phyloP scores from a whole-genome alignment of 495 filamentous ascomycete genomes.

The Wilcoxina mikolae region DNA sequence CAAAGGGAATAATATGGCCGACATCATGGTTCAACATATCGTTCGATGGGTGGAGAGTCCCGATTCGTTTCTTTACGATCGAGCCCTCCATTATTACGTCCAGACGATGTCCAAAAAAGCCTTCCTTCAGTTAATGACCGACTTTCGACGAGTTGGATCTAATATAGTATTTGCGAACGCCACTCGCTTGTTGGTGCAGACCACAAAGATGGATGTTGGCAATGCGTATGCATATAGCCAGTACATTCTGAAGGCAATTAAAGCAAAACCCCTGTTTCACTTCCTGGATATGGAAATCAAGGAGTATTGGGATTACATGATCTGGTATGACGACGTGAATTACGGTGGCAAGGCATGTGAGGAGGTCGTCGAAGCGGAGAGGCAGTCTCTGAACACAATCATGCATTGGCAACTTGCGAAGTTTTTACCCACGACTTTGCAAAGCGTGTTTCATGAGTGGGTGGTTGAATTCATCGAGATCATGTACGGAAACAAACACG shows the following conservation, averaged over 20 bases:
- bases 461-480: conserved; percentile 87
- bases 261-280: conserved; percentile 85
- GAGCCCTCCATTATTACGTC: conserved; percentile 91
- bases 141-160: conserved; percentile 89
- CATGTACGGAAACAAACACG: conserved; percentile 61
- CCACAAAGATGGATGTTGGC: conserved; percentile 88
- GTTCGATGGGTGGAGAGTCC: conserved; percentile 93
- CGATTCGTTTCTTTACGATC: conserved; percentile 85
- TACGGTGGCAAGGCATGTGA: conserved; percentile 87
- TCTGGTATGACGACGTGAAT: conserved; percentile 99
- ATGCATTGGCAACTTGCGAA: conserved; percentile 97
- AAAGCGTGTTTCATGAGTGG: conserved; percentile 80
- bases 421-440: conserved; percentile 67
- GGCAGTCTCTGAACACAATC: conserved; percentile 76
- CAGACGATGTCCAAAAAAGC: conserved; percentile 97
- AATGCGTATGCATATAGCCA: conserved; percentile 95
- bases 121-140: conserved; percentile 88
- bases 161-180: conserved; percentile 83
- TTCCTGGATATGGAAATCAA: conserved; percentile 96
- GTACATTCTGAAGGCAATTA: conserved; percentile 93
- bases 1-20: conserved; percentile 79
- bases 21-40: conserved; percentile 93
- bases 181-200: conserved; percentile 82
- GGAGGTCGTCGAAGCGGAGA: conserved; percentile 66
- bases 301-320: conserved; percentile 98